Evolutionary conservation across 805 yeast species (phyloP).

Genomic region (Ogataea paraovalis): DNA sequence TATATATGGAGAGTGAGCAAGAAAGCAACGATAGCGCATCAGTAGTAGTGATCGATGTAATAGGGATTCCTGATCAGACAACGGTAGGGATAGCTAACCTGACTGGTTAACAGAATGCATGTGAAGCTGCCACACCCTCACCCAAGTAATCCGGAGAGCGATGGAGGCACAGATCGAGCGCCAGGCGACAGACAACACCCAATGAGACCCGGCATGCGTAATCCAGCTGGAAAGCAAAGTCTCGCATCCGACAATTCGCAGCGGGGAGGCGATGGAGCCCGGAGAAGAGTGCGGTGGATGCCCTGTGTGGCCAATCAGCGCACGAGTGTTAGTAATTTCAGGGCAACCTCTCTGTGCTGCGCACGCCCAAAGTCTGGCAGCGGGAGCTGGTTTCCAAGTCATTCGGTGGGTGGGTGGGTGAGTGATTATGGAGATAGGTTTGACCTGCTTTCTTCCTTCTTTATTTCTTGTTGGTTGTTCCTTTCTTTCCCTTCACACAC

Average conservation of each 20-base stretch:
- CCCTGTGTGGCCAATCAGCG: background rate
- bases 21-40: too few species aligned
- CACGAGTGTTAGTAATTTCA: background rate
- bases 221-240: background rate
- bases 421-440: too few species aligned
- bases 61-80: too few species aligned
- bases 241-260: conserved; percentile 1
- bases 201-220: background rate
- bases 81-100: too few species aligned
- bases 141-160: too few species aligned
- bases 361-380: background rate
- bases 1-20: too few species aligned
- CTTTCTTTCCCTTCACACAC: background rate
- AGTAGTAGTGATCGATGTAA: too few species aligned
- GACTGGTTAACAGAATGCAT: too few species aligned
- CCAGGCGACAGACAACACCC: background rate
- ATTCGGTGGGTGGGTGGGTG: too few species aligned
- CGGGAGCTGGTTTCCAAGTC: too few species aligned
- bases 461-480: background rate
- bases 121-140: too few species aligned
- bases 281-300: background rate
- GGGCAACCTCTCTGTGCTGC: background rate
- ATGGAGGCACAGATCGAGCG: too few species aligned
- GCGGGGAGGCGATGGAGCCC: background rate
- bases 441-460: background rate